These are phyloP conservation scores for Metarhizium album DNA, from an alignment of 2,329 filamentous ascomycete genomes.

Conservation along the genomic window DNA sequence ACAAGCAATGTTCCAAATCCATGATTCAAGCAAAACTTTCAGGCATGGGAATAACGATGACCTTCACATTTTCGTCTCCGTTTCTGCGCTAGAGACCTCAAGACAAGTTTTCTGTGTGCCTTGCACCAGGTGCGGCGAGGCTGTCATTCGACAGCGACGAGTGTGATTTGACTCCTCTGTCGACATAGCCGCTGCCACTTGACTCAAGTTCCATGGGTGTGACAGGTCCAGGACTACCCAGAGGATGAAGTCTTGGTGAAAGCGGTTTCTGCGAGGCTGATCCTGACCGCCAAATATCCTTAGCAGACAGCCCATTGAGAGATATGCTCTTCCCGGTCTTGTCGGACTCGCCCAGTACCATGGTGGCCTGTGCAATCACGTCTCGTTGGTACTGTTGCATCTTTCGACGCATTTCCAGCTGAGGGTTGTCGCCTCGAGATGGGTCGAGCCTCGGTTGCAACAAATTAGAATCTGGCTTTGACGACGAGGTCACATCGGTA, in stretches of 20 bases:
- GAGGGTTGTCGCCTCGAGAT: conserved; percentile 10
- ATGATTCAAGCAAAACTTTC: not conserved
- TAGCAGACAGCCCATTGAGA: conserved; percentile 24
- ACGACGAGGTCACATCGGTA: conserved; percentile 18
- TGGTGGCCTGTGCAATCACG: conserved; percentile 47
- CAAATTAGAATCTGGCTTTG: conserved; percentile 26
- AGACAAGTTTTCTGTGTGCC: not conserved
- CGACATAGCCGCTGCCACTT: conserved; percentile 27
- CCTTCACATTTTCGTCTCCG: not conserved
- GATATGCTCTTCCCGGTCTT: conserved; percentile 18
- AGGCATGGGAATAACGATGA: not conserved
- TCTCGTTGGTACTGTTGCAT: conserved; percentile 50
- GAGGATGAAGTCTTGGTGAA: conserved; percentile 38
- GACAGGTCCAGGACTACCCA: conserved; percentile 49
- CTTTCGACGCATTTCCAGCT: conserved; percentile 37
- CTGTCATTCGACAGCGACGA: not conserved
- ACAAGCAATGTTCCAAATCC: not conserved
- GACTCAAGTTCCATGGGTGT: conserved; percentile 48
- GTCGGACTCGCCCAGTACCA: conserved; percentile 26
- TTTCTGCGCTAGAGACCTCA: not conserved
- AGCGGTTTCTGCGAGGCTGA: conserved; percentile 33
- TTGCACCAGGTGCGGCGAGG: not conserved
- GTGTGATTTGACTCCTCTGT: conserved; percentile 5
- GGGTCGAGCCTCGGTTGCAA: conserved; percentile 9
- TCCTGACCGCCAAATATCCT: conserved; percentile 27